Base-by-base conservation (phyloP, 2,329 filamentous ascomycete species). In the Beauveria caledonica region DNA sequence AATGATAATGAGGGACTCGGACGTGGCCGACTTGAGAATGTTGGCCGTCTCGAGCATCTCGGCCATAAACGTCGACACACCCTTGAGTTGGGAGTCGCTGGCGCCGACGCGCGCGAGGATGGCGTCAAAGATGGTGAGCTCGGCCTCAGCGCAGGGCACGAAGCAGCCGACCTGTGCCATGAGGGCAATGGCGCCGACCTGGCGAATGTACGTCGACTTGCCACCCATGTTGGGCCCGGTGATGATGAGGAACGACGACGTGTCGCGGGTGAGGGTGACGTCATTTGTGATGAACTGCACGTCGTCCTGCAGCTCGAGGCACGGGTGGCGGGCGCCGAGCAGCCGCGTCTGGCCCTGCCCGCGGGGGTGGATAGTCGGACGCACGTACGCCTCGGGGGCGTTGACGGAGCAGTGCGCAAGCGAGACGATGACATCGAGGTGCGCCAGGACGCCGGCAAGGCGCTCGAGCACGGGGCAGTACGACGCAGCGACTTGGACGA, bases 11-110 rank as follows among this genome's bases (percentile, higher is more conserved):
- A 99, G 83, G 5, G 91, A 96, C 71, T 99, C 94, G 36, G 88
- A 86, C 0, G 94, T 99, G 2, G 94, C 94, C 0, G 91, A 95
- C 76, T 97, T 97, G 70, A 99, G 86, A 65, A 99, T 99, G 72
- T 97, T 97, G 66, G 94, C 92, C 1, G 94, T 99, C 73, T 99
- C 94, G 23, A 99, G 83, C 94, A 99, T 99, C 77, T 99, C 94
- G 1, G 94, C 94, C 95, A 99, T 99, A 74, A 99, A 99, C 0
- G 94, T 99, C 3, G 91, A 96, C 2, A 99, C 94, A 40, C 94
- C 94, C 76, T 97, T 97, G 64, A 99, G 87, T 73, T 97, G 94
- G 7, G 90, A 96, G 75, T 99, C 95, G 67, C 89, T 94, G 7
- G 94, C 95, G 46, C 95, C 94, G 0, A 99, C 94, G 67, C 94